phyloP scores from a whole-genome alignment of 352 stramenopile species.

The Chrysophaeum taylorii region DNA sequence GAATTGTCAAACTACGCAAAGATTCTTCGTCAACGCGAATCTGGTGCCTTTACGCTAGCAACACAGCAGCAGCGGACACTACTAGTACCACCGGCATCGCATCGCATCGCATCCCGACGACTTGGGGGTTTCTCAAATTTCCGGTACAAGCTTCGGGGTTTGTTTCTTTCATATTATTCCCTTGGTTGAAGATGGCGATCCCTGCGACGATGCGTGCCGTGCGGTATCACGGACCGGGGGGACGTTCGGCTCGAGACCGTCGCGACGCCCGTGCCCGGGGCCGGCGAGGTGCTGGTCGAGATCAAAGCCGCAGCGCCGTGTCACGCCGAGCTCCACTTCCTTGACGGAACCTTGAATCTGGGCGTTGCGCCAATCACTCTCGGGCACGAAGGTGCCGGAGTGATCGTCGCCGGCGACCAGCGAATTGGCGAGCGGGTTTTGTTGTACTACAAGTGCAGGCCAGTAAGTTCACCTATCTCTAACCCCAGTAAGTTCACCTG shows the following conservation, averaged over 20 bases:
- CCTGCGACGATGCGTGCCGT: neutral
- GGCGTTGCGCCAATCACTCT: constrained; percentile 15
- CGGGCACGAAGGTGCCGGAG: constrained; percentile 1
- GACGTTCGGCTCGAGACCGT: neutral
- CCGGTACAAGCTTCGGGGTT: no score
- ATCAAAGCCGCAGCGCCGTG: neutral
- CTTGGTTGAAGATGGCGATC: no score
- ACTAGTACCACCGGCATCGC: no score
- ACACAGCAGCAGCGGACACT: no score
- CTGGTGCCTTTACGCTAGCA: no score
- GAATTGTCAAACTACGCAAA: no score
- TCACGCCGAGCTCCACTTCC: constrained; percentile 14
- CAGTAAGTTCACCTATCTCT: no score
- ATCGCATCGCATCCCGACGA: no score
- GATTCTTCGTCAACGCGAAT: no score
- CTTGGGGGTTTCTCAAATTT: no score
- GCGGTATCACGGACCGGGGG: neutral
- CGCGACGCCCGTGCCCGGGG: neutral
- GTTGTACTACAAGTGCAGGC: constrained; percentile 11
- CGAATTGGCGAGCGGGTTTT: constrained; percentile 9
- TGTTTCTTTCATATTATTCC: no score
- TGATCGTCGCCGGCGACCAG: constrained; percentile 4
- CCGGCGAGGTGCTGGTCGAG: constrained; percentile 10
- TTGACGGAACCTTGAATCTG: constrained; percentile 5
- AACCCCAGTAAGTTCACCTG: no score